Base-by-base conservation (phyloP, 768 basidiomycete genomes). In the Amanita thiersii region DNA sequence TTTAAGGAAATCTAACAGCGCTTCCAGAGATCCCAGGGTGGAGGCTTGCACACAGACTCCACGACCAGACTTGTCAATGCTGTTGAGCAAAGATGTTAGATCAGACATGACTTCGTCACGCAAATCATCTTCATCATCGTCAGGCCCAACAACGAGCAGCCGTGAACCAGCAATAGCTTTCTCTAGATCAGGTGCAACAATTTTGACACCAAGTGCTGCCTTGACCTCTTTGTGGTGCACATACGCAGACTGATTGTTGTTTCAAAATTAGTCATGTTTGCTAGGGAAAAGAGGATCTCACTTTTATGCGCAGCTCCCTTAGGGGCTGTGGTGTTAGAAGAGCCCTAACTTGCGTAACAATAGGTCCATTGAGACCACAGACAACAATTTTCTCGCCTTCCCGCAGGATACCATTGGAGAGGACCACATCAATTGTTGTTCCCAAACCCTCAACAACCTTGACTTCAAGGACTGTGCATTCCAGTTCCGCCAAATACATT, bases 381-480 rank as follows among this genome's bases (percentile, higher is more conserved):
- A 99, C 73, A 5, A 99, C 91, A 47, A 99, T 93, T 57, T 70
- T 84, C 61, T 98, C 96, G 9, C 92, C 81, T 62, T 99, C 96
- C 40, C 64, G 77, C 54, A 98, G 65, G 47, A 89, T 80, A 54
- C 96, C 96, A 54, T 99, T 99, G 10, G 89, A 91, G 44, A 98
- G 70, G 20, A 98, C 81, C 14, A 98, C 91, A 65, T 98, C 94
- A 53, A 98, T 90, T 0, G 96, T 98, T 20, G 93, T 98, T 21
- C 96, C 96, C 37, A 98, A 70, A 54, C 96, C 96, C 64, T 99
- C 96, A 51, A 98, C 79, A 47, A 97, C 88, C 72, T 99, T 99
- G 59, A 98, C 96, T 62, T 98, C 96, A 44, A 99, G 77, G 8
- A 99, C 90, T 4, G 96, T 99, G 61, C 94, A 97, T 64, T 97